These are phyloP conservation scores for Steccherinum ochraceum DNA, from an alignment of 768 basidiomycete species.

Conservation along the genomic window DNA sequence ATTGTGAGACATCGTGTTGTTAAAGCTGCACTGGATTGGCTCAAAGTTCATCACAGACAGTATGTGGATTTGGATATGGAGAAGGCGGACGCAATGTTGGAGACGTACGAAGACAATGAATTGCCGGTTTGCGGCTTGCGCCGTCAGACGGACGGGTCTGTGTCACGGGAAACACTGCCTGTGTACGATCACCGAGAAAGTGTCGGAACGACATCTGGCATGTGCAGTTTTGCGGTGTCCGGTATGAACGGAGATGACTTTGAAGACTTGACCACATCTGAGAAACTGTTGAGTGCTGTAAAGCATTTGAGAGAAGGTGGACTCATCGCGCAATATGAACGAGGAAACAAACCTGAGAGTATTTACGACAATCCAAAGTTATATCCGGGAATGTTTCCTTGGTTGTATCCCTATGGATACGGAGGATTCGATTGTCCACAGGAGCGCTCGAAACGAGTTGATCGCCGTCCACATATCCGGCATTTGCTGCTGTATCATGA, in stretches of 20 bases:
- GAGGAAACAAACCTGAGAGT: not conserved
- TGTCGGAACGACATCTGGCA: slow-evolving; percentile 22
- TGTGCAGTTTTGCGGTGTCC: slow-evolving; percentile 32
- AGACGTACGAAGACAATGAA: slow-evolving; percentile 13
- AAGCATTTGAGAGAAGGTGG: slow-evolving; percentile 5
- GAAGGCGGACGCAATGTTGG: not conserved
- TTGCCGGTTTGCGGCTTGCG: slow-evolving; percentile 13
- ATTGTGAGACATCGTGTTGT: slow-evolving; percentile 18
- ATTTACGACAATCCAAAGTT: slow-evolving; percentile 13
- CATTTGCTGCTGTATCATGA: slow-evolving; percentile 33
- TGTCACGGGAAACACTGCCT: slow-evolving; percentile 6
- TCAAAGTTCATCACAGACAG: slow-evolving; percentile 12
- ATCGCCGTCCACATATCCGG: slow-evolving; percentile 23
- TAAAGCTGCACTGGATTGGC: slow-evolving; percentile 11
- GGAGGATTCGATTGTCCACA: too few species aligned
- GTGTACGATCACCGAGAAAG: slow-evolving; percentile 22
- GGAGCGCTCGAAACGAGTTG: too few species aligned
- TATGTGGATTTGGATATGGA: slow-evolving; percentile 6
- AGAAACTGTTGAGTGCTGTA: slow-evolving; percentile 15
- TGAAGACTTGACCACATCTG: slow-evolving; percentile 10
- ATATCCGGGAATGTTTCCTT: slow-evolving; percentile 12
- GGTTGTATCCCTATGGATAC: slow-evolving; percentile 13
- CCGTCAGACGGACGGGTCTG: not conserved
- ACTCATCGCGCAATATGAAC: slow-evolving; percentile 2
- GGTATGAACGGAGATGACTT: slow-evolving; percentile 24